Evolutionary conservation across 2,329 filamentous ascomycete species (phyloP).

Genomic region (Stemphylium lycopersici): DNA sequence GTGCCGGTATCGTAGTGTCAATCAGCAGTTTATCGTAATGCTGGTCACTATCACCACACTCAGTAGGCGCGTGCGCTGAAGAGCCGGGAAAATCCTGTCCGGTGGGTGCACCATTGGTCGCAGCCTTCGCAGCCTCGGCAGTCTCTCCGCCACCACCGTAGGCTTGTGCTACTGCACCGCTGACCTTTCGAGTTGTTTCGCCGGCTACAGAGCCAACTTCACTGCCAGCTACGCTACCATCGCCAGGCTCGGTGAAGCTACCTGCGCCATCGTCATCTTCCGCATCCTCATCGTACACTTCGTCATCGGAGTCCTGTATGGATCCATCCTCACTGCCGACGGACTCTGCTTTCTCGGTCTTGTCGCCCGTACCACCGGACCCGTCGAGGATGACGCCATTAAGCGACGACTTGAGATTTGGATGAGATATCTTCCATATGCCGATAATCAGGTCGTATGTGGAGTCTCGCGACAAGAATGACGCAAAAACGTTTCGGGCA

Average conservation of each 20-base stretch:
- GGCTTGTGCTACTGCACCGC: conserved; percentile 56
- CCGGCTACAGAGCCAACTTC: conserved; percentile 59
- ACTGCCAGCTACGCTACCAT: conserved; percentile 61
- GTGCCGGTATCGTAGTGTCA: conserved; percentile 85
- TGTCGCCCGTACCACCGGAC: conserved; percentile 73
- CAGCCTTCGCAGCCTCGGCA: conserved; percentile 48
- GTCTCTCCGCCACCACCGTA: conserved; percentile 45
- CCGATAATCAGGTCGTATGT: conserved; percentile 97
- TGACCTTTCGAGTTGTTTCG: conserved; percentile 71
- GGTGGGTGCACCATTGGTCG: conserved; percentile 49
- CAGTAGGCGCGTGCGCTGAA: conserved; percentile 79
- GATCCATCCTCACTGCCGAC: conserved; percentile 53
- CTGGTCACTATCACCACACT: conserved; percentile 76
- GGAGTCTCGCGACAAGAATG: conserved; percentile 90
- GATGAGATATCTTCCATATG: conserved; percentile 97
- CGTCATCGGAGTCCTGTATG: conserved; percentile 73
- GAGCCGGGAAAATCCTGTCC: conserved; percentile 81
- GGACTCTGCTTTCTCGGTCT: conserved; percentile 83
- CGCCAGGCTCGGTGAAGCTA: conserved; percentile 63
- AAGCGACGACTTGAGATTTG: conserved; percentile 85
- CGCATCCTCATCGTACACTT: conserved; percentile 80
- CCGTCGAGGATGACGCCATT: conserved; percentile 86
- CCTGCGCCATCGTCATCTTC: conserved; percentile 75
- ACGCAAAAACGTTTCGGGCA: conserved; percentile 93
- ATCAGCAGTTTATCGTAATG: conserved; percentile 87